Evolutionary conservation across 257 asterid genomes (phyloP), one percentile per base, ranked within the genome.

Genomic region (Haberlea rhodopensis): DNA sequence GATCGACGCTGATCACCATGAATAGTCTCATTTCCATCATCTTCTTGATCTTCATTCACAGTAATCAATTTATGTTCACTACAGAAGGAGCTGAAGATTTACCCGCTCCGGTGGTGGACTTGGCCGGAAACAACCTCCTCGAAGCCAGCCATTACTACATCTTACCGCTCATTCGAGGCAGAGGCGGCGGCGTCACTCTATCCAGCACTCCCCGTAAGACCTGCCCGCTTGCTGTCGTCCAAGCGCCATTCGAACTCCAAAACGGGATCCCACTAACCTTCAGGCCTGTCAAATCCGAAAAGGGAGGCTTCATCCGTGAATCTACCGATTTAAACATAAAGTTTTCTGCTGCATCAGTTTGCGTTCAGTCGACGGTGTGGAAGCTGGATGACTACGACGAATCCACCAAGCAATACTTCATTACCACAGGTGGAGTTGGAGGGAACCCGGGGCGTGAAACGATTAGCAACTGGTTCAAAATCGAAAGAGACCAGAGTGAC

Each of bases 141-240:
- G 63, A 70, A 0, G 89, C 85, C 5, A 60, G 26, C n/a, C 57
- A 75, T 22, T 87, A 84, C 73, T 76, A 76, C 75, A 69, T 78
- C 3, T 20, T 87, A 56, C 90, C 92, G 1, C 80, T 78, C 0
- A 10, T 75, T 23, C 88, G 86, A 2, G 88, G 86, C 56, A 46
- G 82, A 8, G 95, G 91, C 2, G 95, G 95, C 0, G 95, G 91
- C n/a, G 79, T 87, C 25, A 78, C 84, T 7, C 63, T 81, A 46
- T 68, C 63, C 66, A 46, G 66, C 71, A 45, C 67, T 6, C 45
- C 67, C 20, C 75, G 79, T 69, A 10, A 43, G 1, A 53, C 73
- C 0, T 81, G 90, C 78, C 85, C 88, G 2, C 79, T 76, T 0
- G 74, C 62, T n/a, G 84, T 82, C n/a, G 80, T 78, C 27, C 90